These are phyloP conservation scores for Diospyros kaki DNA, from an alignment of 148 eudicot species.

Conservation along the genomic window DNA sequence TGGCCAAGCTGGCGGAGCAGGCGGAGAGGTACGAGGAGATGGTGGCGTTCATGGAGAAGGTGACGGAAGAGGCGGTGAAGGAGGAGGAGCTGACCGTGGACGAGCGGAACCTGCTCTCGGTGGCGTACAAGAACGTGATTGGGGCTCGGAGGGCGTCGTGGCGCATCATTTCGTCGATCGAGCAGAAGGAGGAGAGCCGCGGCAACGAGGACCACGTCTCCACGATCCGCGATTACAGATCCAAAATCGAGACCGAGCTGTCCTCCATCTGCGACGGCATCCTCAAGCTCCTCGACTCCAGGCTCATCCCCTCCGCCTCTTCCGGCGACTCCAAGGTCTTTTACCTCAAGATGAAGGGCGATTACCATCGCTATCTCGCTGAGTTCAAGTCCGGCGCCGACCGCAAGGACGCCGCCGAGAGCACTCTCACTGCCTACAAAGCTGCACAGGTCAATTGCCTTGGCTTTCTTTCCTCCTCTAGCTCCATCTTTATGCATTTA, in stretches of 20 bases:
- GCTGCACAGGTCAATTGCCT: conserved; percentile 43
- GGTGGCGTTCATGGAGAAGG: conserved; percentile 22
- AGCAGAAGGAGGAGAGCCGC: conserved; percentile 60
- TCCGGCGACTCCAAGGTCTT: conserved; percentile 47
- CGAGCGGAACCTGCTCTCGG: conserved; percentile 6
- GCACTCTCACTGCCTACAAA: conserved; percentile 47
- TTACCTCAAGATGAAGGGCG: conserved; percentile 62
- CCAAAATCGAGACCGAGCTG: conserved; percentile 18
- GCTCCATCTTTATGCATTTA: too few relatives aligned
- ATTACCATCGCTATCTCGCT: conserved; percentile 53
- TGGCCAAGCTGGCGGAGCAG: conserved; percentile 45
- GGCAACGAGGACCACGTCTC: conserved; percentile 62
- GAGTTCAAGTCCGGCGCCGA: conserved; percentile 48
- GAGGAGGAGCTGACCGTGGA: conserved; percentile 12
- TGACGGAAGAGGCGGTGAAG: background rate
- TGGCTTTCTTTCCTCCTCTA: too few relatives aligned
- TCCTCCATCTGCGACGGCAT: conserved; percentile 20
- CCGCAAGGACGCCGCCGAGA: conserved; percentile 50
- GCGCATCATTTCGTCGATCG: conserved; percentile 53
- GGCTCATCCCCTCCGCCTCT: conserved; percentile 35
- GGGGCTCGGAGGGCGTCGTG: conserved; percentile 4
- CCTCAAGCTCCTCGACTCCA: conserved; percentile 32
- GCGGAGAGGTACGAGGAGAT: conserved; percentile 22
- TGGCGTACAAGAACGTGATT: conserved; percentile 2
- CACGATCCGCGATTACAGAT: conserved; percentile 9